Conservation (phyloP, 1,139 yeast species). For the Sugiyamaella japonica region DNA sequence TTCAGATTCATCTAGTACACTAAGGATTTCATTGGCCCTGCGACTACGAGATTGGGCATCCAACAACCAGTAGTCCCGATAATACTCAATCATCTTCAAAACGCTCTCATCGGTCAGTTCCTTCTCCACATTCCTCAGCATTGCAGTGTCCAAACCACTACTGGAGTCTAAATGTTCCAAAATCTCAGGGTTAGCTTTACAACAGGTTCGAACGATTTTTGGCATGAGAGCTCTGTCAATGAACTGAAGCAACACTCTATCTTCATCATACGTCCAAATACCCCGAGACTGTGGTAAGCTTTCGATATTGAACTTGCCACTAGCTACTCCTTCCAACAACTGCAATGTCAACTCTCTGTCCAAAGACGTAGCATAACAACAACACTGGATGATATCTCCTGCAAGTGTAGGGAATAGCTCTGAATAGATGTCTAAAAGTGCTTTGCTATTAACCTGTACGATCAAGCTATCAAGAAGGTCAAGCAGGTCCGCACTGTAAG, state of each 20-base stretch:
- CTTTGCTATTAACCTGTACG: background rate
- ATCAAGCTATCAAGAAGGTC: background rate
- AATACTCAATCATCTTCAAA: conserved; percentile 2
- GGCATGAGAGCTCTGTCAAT: conserved; percentile 5
- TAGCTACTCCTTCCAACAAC: background rate
- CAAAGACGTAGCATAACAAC: conserved; percentile 13
- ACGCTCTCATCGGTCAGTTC: background rate
- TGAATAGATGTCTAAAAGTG: background rate
- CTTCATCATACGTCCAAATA: conserved; percentile 14
- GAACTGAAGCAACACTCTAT: background rate
- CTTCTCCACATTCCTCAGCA: background rate
- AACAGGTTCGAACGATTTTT: background rate
- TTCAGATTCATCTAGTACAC: background rate
- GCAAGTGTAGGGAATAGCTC: background rate
- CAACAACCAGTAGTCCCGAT: conserved; percentile 8
- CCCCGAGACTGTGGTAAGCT: conserved; percentile 8
- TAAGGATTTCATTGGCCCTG: conserved; percentile 1
- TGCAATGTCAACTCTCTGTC: conserved; percentile 9
- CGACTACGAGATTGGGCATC: conserved; percentile 5
- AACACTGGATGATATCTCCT: background rate
- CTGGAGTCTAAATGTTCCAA: background rate
- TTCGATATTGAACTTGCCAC: background rate
- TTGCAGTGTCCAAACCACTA: background rate
- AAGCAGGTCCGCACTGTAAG: background rate
- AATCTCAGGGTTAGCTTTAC: background rate